Conservation (phyloP, 805 yeast genomes). For the Groenewaldozyma tartarivorans region DNA sequence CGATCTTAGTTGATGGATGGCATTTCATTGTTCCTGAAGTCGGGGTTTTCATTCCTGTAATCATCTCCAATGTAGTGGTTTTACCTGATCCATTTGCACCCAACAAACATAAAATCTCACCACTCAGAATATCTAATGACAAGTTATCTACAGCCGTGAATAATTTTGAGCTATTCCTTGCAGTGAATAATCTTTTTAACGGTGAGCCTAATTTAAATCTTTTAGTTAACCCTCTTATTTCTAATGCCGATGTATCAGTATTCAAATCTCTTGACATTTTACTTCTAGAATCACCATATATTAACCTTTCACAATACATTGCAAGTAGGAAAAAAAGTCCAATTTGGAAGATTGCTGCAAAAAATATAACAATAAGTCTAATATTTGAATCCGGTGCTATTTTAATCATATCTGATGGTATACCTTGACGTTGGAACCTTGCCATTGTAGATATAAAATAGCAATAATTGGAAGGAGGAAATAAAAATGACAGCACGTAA, state of each 20-base stretch:
- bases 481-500: slow-evolving; percentile 23
- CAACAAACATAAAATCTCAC: slow-evolving; percentile 27
- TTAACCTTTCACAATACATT: slow-evolving; percentile 18
- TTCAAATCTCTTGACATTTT: slow-evolving; percentile 6
- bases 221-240: slow-evolving; percentile 19
- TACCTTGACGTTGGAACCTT: slow-evolving; percentile 20
- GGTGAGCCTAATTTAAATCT: slow-evolving; percentile 15
- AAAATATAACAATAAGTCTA: slow-evolving; percentile 20
- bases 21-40: slow-evolving; percentile 21
- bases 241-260: slow-evolving; percentile 15
- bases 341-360: slow-evolving; percentile 26
- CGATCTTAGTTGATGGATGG: slow-evolving; percentile 20
- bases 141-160: slow-evolving; percentile 26
- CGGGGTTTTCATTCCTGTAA: slow-evolving; percentile 26
- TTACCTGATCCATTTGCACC: slow-evolving; percentile 33
- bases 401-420: slow-evolving; percentile 18
- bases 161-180: slow-evolving; percentile 4
- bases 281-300: slow-evolving; percentile 20
- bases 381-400: slow-evolving; percentile 22
- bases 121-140: slow-evolving; percentile 20
- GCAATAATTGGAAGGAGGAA: slow-evolving; percentile 29
- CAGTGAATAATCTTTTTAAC: slow-evolving; percentile 2
- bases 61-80: slow-evolving; percentile 30
- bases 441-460: slow-evolving; percentile 25
- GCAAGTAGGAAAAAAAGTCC: slow-evolving; percentile 22